Conservation (phyloP, 2,329 filamentous ascomycete genomes). For the Phyllosticta paracitricarpa region DNA sequence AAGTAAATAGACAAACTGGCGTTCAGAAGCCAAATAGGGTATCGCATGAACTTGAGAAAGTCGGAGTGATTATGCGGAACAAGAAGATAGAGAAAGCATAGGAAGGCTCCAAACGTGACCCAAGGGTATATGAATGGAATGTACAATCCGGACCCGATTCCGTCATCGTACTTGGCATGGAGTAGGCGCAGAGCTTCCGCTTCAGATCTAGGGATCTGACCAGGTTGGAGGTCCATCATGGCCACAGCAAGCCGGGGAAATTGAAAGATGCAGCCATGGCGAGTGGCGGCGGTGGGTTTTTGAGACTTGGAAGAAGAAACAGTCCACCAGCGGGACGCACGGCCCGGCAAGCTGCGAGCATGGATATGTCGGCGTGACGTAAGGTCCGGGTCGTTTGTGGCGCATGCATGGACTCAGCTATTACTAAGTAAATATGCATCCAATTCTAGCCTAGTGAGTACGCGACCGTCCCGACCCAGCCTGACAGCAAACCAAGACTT, state of each 20-base stretch:
- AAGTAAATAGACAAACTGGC: conserved; percentile 34
- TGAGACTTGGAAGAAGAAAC: neutral
- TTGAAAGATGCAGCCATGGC: neutral
- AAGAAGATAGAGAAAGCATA: conserved; percentile 41
- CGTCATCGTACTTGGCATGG: conserved; percentile 29
- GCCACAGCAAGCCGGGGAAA: neutral
- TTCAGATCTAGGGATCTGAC: conserved; percentile 13
- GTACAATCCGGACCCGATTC: conserved; percentile 29
- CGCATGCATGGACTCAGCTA: too few relatives aligned
- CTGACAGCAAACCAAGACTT: neutral
- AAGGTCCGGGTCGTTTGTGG: neutral
- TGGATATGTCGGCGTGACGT: neutral
- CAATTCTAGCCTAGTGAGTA: neutral
- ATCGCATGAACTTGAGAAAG: conserved; percentile 32
- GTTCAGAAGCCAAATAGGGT: conserved; percentile 35
- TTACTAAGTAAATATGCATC: too few relatives aligned
- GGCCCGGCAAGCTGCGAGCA: neutral
- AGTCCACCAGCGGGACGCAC: neutral
- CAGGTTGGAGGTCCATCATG: neutral
- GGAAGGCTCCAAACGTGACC: conserved; percentile 26
- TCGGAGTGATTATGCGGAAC: conserved; percentile 37
- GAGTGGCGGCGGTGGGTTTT: neutral
- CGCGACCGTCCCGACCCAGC: neutral
- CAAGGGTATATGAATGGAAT: conserved; percentile 37
- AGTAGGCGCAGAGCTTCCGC: conserved; percentile 27